Evolutionary conservation across 345 rosid species (phyloP).

Genomic region (Stellera chamaejasme): DNA sequence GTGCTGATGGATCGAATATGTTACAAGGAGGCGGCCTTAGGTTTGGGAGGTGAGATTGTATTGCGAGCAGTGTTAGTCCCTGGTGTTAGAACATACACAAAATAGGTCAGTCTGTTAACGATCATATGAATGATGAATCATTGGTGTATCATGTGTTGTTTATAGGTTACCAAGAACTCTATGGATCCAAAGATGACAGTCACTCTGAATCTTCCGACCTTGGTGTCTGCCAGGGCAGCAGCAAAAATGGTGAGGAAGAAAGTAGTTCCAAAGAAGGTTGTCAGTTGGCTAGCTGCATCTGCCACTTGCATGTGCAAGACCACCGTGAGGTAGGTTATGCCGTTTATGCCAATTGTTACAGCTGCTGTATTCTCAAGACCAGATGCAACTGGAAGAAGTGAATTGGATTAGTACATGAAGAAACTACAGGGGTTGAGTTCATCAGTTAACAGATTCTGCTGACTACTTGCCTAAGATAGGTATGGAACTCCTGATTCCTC

Average conservation of each 20-base stretch:
- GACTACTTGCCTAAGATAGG: constrained; percentile 26
- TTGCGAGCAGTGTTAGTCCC: constrained; percentile 38
- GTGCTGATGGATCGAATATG: constrained; percentile 21
- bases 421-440: not conserved
- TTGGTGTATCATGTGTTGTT: too few species aligned
- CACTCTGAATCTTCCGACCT: constrained; percentile 39
- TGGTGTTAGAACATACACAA: constrained; percentile 4
- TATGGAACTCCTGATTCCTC: constrained; percentile 37
- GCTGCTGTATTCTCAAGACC: constrained; percentile 38
- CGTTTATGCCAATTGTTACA: constrained; percentile 35
- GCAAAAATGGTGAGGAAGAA: constrained; percentile 35
- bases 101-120: not conserved
- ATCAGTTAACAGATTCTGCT: not conserved
- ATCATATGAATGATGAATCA: not conserved
- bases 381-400: constrained; percentile 25
- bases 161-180: constrained; percentile 35
- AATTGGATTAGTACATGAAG: not conserved
- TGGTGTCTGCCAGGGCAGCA: constrained; percentile 41
- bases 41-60: constrained; percentile 42
- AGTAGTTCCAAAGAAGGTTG: constrained; percentile 44
- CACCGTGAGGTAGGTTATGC: constrained; percentile 42
- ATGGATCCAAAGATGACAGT: constrained; percentile 32
- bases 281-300: constrained; percentile 47
- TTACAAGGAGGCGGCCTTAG: constrained; percentile 45
- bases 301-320: constrained; percentile 43